phyloP scores from a whole-genome alignment of 2,329 filamentous ascomycete genomes.

The Ascochyta lentis region DNA sequence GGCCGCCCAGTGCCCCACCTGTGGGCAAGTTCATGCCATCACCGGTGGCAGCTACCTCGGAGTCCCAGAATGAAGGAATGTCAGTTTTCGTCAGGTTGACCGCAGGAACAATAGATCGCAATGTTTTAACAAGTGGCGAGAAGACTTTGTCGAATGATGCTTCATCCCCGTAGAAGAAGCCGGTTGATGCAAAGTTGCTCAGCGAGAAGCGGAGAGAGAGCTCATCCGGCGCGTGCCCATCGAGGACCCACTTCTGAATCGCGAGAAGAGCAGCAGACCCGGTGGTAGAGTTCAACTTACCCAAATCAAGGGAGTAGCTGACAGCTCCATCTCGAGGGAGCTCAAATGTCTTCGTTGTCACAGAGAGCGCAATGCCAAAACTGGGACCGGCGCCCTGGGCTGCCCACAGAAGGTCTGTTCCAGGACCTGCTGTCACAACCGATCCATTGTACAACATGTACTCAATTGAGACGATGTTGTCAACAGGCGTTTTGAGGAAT shows the following conservation, averaged over 20 bases:
- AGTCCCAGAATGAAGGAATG: constrained; percentile 25
- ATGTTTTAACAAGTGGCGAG: constrained; percentile 16
- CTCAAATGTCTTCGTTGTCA: constrained; percentile 15
- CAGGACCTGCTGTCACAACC: constrained; percentile 11
- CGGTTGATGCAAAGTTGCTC: constrained; percentile 12
- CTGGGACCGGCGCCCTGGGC: constrained; percentile 21
- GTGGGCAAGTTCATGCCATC: constrained; percentile 19
- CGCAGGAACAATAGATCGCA: constrained; percentile 6
- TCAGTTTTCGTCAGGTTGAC: constrained; percentile 18
- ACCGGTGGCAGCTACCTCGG: constrained; percentile 15
- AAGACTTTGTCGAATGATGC: constrained; percentile 19
- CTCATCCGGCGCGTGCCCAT: constrained; percentile 18
- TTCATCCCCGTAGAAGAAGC: constrained; percentile 22
- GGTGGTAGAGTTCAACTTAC: neutral
- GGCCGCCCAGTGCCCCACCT: constrained; percentile 24
- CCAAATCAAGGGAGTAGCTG: constrained; percentile 15
- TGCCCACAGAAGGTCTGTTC: constrained; percentile 20
- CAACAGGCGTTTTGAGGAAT: constrained; percentile 12
- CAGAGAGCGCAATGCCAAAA: constrained; percentile 19
- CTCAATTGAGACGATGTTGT: constrained; percentile 20
- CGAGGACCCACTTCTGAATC: constrained; percentile 22
- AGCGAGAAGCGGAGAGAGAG: constrained; percentile 23
- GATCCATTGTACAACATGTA: constrained; percentile 22
- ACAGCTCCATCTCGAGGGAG: constrained; percentile 14
- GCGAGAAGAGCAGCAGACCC: constrained; percentile 17